Evolutionary conservation across 1,284 basidiomycete species (phyloP), one percentile per base, ranked within the genome.

Genomic region (Apiotrichum laibachii): DNA sequence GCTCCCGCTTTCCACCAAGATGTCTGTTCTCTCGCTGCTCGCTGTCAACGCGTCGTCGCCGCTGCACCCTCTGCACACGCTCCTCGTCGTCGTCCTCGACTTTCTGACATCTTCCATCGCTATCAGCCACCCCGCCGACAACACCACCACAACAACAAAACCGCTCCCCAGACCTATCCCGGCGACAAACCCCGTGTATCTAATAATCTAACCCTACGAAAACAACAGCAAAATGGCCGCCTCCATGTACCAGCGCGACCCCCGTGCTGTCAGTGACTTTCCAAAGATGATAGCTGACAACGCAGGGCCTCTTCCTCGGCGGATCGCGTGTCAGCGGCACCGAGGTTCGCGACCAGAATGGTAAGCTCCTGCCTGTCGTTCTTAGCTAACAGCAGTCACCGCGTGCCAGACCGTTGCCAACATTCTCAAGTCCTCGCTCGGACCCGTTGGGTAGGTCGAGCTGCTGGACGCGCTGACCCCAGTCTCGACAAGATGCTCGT

Each of bases 321-420:
- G 94, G 94, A 44, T 89, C 95, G 79, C 85, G 94, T 74, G 87
- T 95, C 39, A 90, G 90, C 71, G 94, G 94, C 12, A 91, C 94
- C 73, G 94, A 97, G 78, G 90, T 98, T 59, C 86, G 94, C 63
- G 92, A 97, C 81, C 92, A 96, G 81, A 95, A 95, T 86, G 92
- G 92, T 92, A 63, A 67, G 82, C 73, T 51, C 10, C 6, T 0
- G 26, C 3, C 2, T 15, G 2, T 1, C 10, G 52, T 8, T 7
- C 21, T 42, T 10, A 22, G 21, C 58, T 60, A 16, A 60, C 52
- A 35, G 44, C 70, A 93, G 96, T 99, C 67, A 86, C 92, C 70
- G 95, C 96, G 50, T 95, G 94, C 50, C 89, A 92, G 76, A 88
- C 93, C 12, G 96, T 99, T 71, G 92, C 96, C 64, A 99, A 99